Evolutionary conservation across 805 yeast genomes (phyloP).

Genomic region (Naumovozyma castellii): DNA sequence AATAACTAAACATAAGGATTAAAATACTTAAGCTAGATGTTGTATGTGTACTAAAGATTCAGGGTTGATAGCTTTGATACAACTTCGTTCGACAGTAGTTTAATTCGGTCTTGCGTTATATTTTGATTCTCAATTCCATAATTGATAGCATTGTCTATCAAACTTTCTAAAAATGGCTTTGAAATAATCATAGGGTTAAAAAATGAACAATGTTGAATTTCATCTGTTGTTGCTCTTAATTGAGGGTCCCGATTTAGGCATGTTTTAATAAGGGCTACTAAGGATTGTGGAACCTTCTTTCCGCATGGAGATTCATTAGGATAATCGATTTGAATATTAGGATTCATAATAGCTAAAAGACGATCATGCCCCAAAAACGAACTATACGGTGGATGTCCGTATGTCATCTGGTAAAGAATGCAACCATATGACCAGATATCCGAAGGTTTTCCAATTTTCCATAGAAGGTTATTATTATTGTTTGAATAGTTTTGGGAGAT

Average conservation of each 20-base stretch:
- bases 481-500: not conserved
- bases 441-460: not conserved
- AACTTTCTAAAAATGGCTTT: not conserved
- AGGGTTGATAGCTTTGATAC: not conserved
- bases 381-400: not conserved
- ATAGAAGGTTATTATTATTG: constrained; percentile 28
- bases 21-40: too few relatives aligned
- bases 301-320: not conserved
- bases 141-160: too few relatives aligned
- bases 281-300: not conserved
- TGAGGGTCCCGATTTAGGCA: not conserved
- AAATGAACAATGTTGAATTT: not conserved
- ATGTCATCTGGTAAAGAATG: not conserved
- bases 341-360: not conserved
- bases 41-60: not conserved
- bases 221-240: not conserved
- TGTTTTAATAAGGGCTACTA: too few relatives aligned
- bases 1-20: too few relatives aligned
- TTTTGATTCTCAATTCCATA: not conserved
- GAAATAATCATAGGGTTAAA: not conserved
- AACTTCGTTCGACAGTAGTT: not conserved
- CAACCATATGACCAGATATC: not conserved
- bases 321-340: not conserved
- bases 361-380: not conserved
- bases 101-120: not conserved